A percentile compares a stretch with the other conserved stretches of the same genome.
Evolutionary conservation across 805 yeast genomes (phyloP).

Genomic region (Sungouiozyma intestinalis): DNA sequence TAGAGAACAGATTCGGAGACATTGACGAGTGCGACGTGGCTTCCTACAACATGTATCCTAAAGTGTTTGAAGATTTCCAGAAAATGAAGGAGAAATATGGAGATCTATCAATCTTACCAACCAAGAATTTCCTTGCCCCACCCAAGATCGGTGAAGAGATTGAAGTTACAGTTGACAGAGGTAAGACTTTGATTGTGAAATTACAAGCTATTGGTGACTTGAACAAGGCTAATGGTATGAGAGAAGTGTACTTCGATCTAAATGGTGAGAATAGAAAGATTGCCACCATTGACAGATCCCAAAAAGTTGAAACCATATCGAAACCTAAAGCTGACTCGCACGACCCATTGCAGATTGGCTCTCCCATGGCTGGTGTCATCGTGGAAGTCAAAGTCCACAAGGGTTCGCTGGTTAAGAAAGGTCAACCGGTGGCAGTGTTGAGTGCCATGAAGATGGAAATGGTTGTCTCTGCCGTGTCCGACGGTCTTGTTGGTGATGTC

Average conservation of each 20-base stretch:
- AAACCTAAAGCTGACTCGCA: constrained; percentile 86
- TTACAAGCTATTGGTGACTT: constrained; percentile 89
- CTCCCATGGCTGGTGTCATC: constrained; percentile 99
- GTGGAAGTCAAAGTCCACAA: constrained; percentile 87
- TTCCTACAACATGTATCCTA: constrained; percentile 94
- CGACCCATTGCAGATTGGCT: constrained; percentile 88
- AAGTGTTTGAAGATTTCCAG: constrained; percentile 88
- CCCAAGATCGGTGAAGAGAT: constrained; percentile 84
- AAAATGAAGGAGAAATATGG: constrained; percentile 65
- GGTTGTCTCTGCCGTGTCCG: constrained; percentile 88
- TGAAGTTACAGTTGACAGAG: constrained; percentile 82
- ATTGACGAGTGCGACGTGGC: constrained; percentile 86
- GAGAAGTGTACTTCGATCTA: constrained; percentile 95
- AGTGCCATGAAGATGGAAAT: constrained; percentile 99
- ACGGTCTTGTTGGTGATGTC: constrained; percentile 74
- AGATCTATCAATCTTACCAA: constrained; percentile 86
- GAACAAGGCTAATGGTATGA: constrained; percentile 71
- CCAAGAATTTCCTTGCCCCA: constrained; percentile 79
- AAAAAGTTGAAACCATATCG: constrained; percentile 73
- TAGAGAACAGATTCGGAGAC: constrained; percentile 54
- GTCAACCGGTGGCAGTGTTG: constrained; percentile 87
- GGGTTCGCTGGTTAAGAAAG: constrained; percentile 87
- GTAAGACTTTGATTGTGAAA: constrained; percentile 86
- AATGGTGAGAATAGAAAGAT: constrained; percentile 98
- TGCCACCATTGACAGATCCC: constrained; percentile 77